A percentile compares a stretch with the other conserved stretches of the same genome.
Conservation (phyloP, 352 stramenopile species). For the Pseudoperonospora humuli region DNA sequence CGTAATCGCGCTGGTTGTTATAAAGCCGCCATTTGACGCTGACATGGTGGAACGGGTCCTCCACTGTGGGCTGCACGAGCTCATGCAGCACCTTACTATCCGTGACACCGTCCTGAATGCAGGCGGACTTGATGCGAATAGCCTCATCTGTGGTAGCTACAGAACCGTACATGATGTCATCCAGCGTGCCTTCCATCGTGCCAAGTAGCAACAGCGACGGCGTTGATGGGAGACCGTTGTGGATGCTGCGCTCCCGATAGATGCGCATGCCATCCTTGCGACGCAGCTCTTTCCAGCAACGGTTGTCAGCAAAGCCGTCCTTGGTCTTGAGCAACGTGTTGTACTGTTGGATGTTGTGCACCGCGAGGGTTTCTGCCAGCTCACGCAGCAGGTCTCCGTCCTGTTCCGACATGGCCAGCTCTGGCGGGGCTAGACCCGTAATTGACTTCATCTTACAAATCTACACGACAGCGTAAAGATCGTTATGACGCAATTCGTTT, state of each 20-base stretch:
- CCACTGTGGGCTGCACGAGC: constrained; percentile 29
- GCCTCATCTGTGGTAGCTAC: constrained; percentile 31
- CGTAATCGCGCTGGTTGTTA: constrained; percentile 41
- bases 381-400: constrained; percentile 27
- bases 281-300: constrained; percentile 32
- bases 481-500: constrained; percentile 2
- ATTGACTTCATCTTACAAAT: constrained; percentile 21
- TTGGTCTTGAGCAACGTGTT: constrained; percentile 38
- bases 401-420: constrained; percentile 24
- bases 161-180: constrained; percentile 61
- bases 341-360: constrained; percentile 41
- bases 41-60: constrained; percentile 39
- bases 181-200: constrained; percentile 39
- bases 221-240: constrained; percentile 16
- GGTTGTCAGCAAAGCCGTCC: constrained; percentile 27
- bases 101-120: constrained; percentile 39
- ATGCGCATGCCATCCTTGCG: constrained; percentile 28
- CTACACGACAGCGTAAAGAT: neutral
- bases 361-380: constrained; percentile 28
- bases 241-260: constrained; percentile 26
- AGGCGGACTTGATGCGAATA: constrained; percentile 46
- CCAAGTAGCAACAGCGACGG: constrained; percentile 51
- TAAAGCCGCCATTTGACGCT: constrained; percentile 48
- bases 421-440: constrained; percentile 10
- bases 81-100: constrained; percentile 46